Base-by-base conservation (phyloP, 1,139 yeast genomes). In the Diutina mesorugosa region DNA sequence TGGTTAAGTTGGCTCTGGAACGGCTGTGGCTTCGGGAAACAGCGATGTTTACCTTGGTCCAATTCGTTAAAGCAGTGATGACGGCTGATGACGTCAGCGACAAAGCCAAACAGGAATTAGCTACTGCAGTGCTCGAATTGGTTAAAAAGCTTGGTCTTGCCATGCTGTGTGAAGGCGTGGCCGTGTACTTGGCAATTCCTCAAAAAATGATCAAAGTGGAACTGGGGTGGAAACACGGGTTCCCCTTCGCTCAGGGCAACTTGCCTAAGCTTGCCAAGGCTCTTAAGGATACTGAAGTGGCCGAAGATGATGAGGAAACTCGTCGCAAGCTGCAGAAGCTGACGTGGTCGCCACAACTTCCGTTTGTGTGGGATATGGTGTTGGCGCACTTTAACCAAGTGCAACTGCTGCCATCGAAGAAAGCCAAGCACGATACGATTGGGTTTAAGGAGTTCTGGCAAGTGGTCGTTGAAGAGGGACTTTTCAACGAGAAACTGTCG, bases 21-120 rank as follows among this genome's bases (percentile, higher is more conserved):
- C 91, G 91, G 67, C 79, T 90, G 2, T 91, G 98, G 98, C 78
- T 91, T 54, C 74, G 96, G 59, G 97, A 91, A 69, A 82, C 95
- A 5, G 78, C 90, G 51, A 75, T 88, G 61, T 87, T 78, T 65
- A 85, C 95, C 1, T 72, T 91, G 55, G 81, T 80, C 61, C 84
- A 81, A 57, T 76, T 86, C 55, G 62, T 76, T 9, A 58, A 59
- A 28, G 58, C 55, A 2, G 32, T 59, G 56, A 52, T 56, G 58
- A 55, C 65, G n/a, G 62, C 66, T 0, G 59, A 60, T 66, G 29
- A 46, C 56, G 62, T 9, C 38, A 66, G 67, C 48, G 66, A 62
- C 6, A 61, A 64, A 4, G 71, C 29, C 10, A 28, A 47, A 18
- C 12, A 47, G 12, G 75, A 6, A 63, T 74, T 8, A 59, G 63